phyloP scores from a whole-genome alignment of 495 filamentous ascomycete genomes.

The Xylaria longipes region DNA sequence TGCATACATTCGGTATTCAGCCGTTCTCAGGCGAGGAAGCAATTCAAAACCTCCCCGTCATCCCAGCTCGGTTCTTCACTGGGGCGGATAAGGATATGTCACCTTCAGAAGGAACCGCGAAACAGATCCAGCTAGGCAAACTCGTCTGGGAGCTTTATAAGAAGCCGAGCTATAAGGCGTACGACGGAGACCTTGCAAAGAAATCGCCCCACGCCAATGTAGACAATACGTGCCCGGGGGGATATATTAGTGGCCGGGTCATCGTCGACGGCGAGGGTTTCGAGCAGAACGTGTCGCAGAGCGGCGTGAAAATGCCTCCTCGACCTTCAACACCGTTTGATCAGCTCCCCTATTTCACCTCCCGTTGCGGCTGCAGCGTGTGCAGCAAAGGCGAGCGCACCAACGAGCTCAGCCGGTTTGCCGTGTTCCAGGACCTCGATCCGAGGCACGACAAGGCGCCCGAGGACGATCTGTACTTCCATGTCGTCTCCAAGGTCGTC shows the following conservation, averaged over 20 bases:
- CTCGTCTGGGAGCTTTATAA: conserved; percentile 48
- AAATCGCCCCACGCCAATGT: background rate
- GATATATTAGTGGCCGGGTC: conserved; percentile 45
- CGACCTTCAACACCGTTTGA: conserved; percentile 22
- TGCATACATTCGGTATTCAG: conserved; percentile 36
- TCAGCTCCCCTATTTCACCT: conserved; percentile 41
- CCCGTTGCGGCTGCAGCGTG: conserved; percentile 40
- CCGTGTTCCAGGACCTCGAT: conserved; percentile 44
- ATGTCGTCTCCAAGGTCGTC: conserved; percentile 41
- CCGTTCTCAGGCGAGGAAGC: conserved; percentile 45
- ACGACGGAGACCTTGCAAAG: conserved; percentile 42
- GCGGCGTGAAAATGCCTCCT: conserved; percentile 13
- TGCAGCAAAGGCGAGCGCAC: conserved; percentile 30
- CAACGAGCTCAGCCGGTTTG: conserved; percentile 35
- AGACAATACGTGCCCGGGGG: conserved; percentile 19
- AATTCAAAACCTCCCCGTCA: conserved; percentile 39
- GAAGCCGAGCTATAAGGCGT: conserved; percentile 44
- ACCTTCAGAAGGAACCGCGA: conserved; percentile 23
- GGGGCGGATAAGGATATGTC: conserved; percentile 23
- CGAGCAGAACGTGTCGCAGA: conserved; percentile 30
- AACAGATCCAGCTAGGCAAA: conserved; percentile 42
- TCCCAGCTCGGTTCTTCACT: conserved; percentile 45
- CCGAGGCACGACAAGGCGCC: conserved; percentile 38
- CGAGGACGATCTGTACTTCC: conserved; percentile 41
- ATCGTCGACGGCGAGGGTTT: conserved; percentile 47